Percentiles rank a stretch among this genome's conserved stretches.
Evolutionary conservation across 176 grass and related monocot genomes (phyloP).

Genomic region (Microstegium vimineum): DNA sequence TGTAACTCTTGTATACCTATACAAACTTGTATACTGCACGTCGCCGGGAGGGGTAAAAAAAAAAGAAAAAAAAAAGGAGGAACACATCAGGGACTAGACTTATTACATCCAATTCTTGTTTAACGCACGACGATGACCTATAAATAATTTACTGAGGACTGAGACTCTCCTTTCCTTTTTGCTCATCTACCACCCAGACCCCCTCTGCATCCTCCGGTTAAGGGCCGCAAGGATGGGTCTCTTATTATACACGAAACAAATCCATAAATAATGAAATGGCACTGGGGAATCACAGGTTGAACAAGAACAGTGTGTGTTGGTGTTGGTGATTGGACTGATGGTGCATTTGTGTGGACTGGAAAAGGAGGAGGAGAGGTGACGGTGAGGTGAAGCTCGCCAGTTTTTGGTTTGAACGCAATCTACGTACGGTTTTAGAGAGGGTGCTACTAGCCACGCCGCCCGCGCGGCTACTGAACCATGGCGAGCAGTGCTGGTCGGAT

Average conservation of each 20-base stretch:
- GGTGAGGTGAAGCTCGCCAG: not conserved
- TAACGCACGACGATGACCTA: slow-evolving; percentile 34
- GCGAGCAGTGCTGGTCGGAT: slow-evolving; percentile 46
- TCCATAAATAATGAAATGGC: slow-evolving; percentile 64
- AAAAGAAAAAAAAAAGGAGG: not conserved
- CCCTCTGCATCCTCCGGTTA: slow-evolving; percentile 33
- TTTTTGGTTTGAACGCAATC: not conserved
- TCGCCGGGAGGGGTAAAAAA: not conserved
- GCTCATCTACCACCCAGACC: slow-evolving; percentile 26
- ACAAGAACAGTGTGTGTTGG: too few species aligned
- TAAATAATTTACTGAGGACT: slow-evolving; percentile 34
- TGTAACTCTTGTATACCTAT: slow-evolving; percentile 62
- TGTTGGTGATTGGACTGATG: slow-evolving; percentile 6
- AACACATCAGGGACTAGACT: slow-evolving; percentile 28
- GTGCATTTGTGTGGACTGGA: slow-evolving; percentile 10
- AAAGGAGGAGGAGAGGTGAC: not conserved
- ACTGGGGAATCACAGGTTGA: slow-evolving; percentile 36
- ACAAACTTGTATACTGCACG: slow-evolving; percentile 61
- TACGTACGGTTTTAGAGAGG: slow-evolving; percentile 14
- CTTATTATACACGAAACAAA: slow-evolving; percentile 54
- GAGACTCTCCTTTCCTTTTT: slow-evolving; percentile 4
- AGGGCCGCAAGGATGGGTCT: slow-evolving; percentile 21
- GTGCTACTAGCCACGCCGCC: not conserved
- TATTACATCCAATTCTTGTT: slow-evolving; percentile 57
- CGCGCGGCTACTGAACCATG: slow-evolving; percentile 44